Evolutionary conservation across 306 rosid species (phyloP).

Genomic region (Trifolium fragiferum): DNA sequence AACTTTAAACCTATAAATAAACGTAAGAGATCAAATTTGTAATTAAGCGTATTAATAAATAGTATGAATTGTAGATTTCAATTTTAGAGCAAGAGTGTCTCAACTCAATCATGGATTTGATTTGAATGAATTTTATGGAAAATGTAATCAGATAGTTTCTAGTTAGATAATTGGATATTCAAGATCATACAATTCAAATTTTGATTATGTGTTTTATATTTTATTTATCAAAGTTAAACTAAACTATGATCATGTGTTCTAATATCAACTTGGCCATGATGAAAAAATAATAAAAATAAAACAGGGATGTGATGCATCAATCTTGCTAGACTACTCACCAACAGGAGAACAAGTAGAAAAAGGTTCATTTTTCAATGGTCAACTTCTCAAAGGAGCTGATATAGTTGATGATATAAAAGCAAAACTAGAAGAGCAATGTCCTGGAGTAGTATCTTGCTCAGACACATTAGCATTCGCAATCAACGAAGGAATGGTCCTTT

Average conservation of each 20-base stretch:
- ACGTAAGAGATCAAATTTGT: too few relatives aligned
- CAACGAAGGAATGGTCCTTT: constrained; percentile 43
- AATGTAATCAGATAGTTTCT: neutral
- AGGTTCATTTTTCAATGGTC: constrained; percentile 47
- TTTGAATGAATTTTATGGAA: too few relatives aligned
- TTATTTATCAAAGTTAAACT: neutral
- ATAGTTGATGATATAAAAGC: constrained; percentile 63
- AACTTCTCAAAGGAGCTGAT: constrained; percentile 52
- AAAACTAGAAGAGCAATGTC: constrained; percentile 57
- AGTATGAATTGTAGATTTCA: too few relatives aligned
- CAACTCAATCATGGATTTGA: neutral
- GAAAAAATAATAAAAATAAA: constrained; percentile 38
- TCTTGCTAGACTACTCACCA: constrained; percentile 58
- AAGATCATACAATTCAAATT: neutral
- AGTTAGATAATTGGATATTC: neutral
- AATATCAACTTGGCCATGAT: constrained; percentile 2
- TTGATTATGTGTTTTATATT: neutral
- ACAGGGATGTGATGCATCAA: constrained; percentile 90
- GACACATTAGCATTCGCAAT: constrained; percentile 59
- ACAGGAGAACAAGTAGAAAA: constrained; percentile 56
- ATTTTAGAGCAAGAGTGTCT: too few relatives aligned
- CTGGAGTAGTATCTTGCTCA: constrained; percentile 67
- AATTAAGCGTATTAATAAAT: too few relatives aligned
- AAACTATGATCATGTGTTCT: neutral
- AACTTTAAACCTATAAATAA: too few relatives aligned